Conservation (phyloP, 176 grass and related monocot species). For the Aechmea fasciata region DNA sequence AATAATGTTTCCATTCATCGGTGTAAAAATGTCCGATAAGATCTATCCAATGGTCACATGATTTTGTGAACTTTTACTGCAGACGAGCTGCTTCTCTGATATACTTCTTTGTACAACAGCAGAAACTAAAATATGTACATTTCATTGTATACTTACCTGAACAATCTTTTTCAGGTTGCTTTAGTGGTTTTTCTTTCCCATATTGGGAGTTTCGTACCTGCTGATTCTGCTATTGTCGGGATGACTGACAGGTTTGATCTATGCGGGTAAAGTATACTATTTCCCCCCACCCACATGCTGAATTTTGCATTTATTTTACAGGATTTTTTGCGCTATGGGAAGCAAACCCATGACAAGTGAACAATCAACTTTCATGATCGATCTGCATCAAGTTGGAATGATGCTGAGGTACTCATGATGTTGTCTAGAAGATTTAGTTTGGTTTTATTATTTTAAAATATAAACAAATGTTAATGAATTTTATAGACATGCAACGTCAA, state of each 20-base stretch:
- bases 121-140: not conserved
- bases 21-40: too few relatives aligned
- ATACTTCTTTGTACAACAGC: not conserved
- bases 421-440: conserved; percentile 4
- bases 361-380: conserved; percentile 95
- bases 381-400: conserved; percentile 96
- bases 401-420: conserved; percentile 71
- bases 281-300: not conserved
- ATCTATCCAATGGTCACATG: too few relatives aligned
- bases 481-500: conserved; percentile 74
- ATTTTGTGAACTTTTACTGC: too few relatives aligned
- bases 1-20: too few relatives aligned
- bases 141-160: not conserved
- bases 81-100: not conserved
- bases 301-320: conserved; percentile 23
- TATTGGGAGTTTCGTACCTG: conserved; percentile 96
- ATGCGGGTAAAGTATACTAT: conserved; percentile 2
- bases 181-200: conserved; percentile 97
- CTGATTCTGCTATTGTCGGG: conserved; percentile 87
- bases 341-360: conserved; percentile 83
- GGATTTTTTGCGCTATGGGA: conserved; percentile 94
- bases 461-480: conserved; percentile 11
- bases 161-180: conserved; percentile 64
- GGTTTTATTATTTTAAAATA: conserved; percentile 7
- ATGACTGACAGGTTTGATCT: conserved; percentile 74